phyloP scores from a whole-genome alignment of 768 basidiomycete species.

The Sarcodon aspratus region DNA sequence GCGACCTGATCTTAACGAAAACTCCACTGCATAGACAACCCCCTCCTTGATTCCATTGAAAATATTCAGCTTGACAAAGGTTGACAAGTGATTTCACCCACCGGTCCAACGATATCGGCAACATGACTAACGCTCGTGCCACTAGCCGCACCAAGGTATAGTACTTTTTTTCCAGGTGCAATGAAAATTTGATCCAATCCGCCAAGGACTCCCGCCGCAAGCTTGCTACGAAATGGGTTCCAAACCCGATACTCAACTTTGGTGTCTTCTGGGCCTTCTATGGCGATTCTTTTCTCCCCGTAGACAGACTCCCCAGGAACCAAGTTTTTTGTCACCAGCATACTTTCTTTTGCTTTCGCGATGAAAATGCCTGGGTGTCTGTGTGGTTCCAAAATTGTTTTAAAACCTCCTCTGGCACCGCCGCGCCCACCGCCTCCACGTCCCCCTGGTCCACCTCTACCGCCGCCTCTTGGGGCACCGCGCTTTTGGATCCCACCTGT shows the following conservation, averaged over 20 bases:
- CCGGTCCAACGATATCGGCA: constrained; percentile 96
- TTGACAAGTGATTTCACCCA: constrained; percentile 25
- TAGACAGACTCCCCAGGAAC: constrained; percentile 97
- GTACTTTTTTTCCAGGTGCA: constrained; percentile 86
- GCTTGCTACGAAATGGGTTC: constrained; percentile 97
- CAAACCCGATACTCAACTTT: constrained; percentile 98
- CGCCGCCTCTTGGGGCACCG: constrained; percentile 17
- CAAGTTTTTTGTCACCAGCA: constrained; percentile 96
- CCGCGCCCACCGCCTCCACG: constrained; percentile 49
- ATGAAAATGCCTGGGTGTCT: constrained; percentile 92
- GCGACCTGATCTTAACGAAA: constrained; percentile 91
- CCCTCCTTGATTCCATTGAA: constrained; percentile 52
- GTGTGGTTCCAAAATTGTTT: constrained; percentile 91
- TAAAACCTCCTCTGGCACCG: constrained; percentile 72
- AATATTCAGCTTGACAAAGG: constrained; percentile 7
- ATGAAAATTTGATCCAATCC: constrained; percentile 93
- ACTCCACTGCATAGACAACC: constrained; percentile 96
- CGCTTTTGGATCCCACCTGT: constrained; percentile 12
- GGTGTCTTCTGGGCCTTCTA: constrained; percentile 63
- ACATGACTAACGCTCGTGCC: constrained; percentile 99
- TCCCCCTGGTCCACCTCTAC: constrained; percentile 19
- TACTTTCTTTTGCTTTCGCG: constrained; percentile 93
- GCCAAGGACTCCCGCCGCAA: constrained; percentile 93
- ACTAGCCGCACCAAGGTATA: constrained; percentile 96
- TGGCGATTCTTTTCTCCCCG: constrained; percentile 93